Evolutionary conservation across 2,329 filamentous ascomycete genomes (phyloP).

Genomic region (Mycosphaerella sp.): DNA sequence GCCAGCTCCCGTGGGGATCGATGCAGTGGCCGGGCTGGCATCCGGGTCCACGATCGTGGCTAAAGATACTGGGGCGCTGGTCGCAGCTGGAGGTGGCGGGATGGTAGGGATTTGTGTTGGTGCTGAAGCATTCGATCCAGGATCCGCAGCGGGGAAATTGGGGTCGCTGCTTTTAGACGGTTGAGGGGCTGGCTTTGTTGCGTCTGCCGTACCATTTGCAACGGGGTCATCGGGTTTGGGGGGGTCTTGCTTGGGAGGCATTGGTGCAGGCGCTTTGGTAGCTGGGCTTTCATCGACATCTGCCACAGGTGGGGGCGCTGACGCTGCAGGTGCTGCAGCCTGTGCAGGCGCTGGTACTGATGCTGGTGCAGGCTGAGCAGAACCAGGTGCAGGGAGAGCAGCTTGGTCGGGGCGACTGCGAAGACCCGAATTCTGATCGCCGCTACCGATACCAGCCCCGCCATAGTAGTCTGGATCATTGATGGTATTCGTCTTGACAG

Average conservation of each 20-base stretch:
- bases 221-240: background rate
- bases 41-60: slow-evolving; percentile 1
- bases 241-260: slow-evolving; percentile 9
- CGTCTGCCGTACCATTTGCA: background rate
- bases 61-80: background rate
- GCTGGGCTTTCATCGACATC: slow-evolving; percentile 30
- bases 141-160: background rate
- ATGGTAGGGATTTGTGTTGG: background rate
- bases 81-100: background rate
- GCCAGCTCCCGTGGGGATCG: background rate
- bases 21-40: slow-evolving; percentile 9
- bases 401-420: slow-evolving; percentile 19
- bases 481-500: slow-evolving; percentile 35
- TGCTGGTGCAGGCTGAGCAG: slow-evolving; percentile 10
- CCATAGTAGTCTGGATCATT: slow-evolving; percentile 39
- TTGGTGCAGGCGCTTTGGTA: slow-evolving; percentile 13
- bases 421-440: slow-evolving; percentile 23
- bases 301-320: slow-evolving; percentile 5
- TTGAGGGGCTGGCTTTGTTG: background rate
- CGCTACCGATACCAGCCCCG: slow-evolving; percentile 25
- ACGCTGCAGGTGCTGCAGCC: slow-evolving; percentile 8
- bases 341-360: background rate
- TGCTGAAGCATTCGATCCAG: background rate
- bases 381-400: slow-evolving; percentile 4
- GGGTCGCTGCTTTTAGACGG: background rate